Evolutionary conservation across 768 basidiomycete species (phyloP), one percentile per base, ranked within the genome.

Genomic region (Termitomyces sp.): DNA sequence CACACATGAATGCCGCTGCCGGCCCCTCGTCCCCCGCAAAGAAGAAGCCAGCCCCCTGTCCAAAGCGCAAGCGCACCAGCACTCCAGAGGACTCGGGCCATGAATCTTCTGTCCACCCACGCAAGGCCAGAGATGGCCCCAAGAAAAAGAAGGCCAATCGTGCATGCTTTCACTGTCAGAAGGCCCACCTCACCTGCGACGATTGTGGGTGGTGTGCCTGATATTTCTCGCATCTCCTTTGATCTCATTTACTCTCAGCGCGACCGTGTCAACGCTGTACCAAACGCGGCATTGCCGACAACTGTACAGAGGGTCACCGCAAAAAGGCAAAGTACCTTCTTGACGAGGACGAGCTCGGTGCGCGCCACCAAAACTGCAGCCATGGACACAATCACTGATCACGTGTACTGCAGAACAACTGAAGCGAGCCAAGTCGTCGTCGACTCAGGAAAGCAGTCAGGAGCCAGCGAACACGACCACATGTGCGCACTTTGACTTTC

Each of bases 291-390:
- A 88, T 95, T 64, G 89, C 86, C 1, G 82, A 83, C 52, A 86
- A 84, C 53, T 99, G 97, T 66, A 86, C 89, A 17, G 97, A 99
- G 67, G 97, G 97, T 1, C 89, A 90, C 61, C 84, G 97, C 65
- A 99, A 99, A 73, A 98, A 98, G 73, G 96, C 97, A 10, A 98
- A 98, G 67, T 99, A 98, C 71, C 82, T 99, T 16, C 76, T 96
- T 55, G 93, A 96, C 69, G 92, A 95, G 41, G 90, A 91, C 45
- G 95, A 98, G 69, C 85, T 95, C 55, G 89, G 94, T 91, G 68
- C 56, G 79, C 71, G 35, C 25, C 32, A 9, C 7, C 59, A 59
- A 52, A 66, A 61, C 66, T 56, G 60, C 58, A 39, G 8, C 34
- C 56, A 60, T 60, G 46, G 60, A 62, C 62, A 69, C 68, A 65